Conservation (phyloP, 2,329 filamentous ascomycete genomes). For the Sporothrix luriei region DNA sequence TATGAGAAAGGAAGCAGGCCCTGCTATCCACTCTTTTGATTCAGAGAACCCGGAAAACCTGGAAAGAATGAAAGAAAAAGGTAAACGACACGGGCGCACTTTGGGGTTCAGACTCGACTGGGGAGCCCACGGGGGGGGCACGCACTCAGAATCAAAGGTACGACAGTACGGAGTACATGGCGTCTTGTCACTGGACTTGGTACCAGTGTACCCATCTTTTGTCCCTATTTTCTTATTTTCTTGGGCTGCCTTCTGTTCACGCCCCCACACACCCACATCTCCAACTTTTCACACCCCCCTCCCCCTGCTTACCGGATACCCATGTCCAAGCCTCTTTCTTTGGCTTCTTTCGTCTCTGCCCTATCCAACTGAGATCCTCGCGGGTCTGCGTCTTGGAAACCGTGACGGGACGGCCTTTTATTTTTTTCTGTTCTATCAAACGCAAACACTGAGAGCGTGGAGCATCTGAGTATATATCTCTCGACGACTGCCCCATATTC, state of each 20-base stretch:
- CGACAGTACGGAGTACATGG: conserved; percentile 19
- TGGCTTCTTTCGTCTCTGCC: conserved; percentile 29
- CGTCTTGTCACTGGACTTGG: conserved; percentile 31
- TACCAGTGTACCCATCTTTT: conserved; percentile 28
- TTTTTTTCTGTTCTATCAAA: conserved; percentile 20
- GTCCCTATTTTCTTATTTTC: background rate
- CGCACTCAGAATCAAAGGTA: too few relatives aligned
- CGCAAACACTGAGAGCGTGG: conserved; percentile 19
- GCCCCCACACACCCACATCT: conserved; percentile 16
- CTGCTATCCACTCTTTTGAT: conserved; percentile 15
- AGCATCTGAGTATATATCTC: conserved; percentile 35
- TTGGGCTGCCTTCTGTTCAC: conserved; percentile 9
- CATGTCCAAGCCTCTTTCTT: conserved; percentile 34
- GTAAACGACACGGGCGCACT: conserved; percentile 8
- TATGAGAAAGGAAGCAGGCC: background rate
- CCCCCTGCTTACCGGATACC: conserved; percentile 26
- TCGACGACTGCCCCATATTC: conserved; percentile 31
- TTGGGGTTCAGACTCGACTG: conserved; percentile 17
- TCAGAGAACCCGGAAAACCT: background rate
- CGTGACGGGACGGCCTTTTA: conserved; percentile 16
- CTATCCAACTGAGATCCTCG: conserved; percentile 33
- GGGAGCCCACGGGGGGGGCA: background rate
- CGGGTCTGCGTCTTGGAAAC: conserved; percentile 13
- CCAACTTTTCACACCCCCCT: conserved; percentile 12
- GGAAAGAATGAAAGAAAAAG: background rate